These are phyloP conservation scores for Sonneratia caseolaris DNA, from an alignment of 345 rosid genomes.

Conservation along the genomic window DNA sequence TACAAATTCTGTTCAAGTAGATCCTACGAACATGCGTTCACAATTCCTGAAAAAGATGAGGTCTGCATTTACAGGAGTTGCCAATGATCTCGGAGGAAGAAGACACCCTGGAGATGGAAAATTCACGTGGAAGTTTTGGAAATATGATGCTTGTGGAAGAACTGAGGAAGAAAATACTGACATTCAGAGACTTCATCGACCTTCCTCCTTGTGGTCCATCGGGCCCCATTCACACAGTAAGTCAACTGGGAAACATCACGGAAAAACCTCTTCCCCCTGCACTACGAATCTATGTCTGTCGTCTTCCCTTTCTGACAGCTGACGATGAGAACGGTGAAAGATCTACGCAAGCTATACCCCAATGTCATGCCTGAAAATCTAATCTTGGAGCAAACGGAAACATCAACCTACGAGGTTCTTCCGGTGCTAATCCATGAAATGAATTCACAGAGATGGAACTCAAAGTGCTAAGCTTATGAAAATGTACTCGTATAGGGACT, in stretches of 20 bases:
- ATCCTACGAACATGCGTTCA: not conserved
- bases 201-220: conserved; percentile 25
- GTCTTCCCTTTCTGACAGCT: conserved; percentile 11
- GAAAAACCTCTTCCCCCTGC: not conserved
- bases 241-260: too few species aligned
- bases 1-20: too few species aligned
- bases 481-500: conserved; percentile 15
- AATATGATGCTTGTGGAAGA: conserved; percentile 20
- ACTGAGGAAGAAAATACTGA: conserved; percentile 26
- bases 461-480: not conserved
- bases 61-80: conserved; percentile 1
- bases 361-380: conserved; percentile 13
- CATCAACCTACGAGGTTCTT: conserved; percentile 18
- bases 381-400: conserved; percentile 11
- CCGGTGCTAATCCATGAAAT: not conserved
- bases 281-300: not conserved
- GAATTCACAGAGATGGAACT: not conserved
- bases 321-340: conserved; percentile 18
- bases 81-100: not conserved
- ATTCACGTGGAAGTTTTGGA: not conserved
- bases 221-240: conserved; percentile 19
- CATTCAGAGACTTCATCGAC: conserved; percentile 22
- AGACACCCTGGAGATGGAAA: not conserved
- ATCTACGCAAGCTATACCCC: conserved; percentile 26
- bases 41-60: not conserved